Conservation (phyloP, 805 yeast species). For the Candida namnaoensis region DNA sequence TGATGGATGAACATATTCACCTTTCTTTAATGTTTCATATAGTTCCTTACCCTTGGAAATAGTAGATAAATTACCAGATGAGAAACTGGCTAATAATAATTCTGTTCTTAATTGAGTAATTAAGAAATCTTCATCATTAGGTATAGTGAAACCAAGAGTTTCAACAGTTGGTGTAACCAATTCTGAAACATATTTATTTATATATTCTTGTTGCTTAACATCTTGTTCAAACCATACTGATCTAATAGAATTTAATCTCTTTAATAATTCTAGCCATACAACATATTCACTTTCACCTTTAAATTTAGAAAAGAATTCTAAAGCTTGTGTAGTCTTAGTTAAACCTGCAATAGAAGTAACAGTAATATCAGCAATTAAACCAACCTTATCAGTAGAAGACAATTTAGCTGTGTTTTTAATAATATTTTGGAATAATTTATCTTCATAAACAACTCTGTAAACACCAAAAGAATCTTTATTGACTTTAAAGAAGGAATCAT, state of each 20-base stretch:
- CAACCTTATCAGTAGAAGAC: constrained; percentile 66
- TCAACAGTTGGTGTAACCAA: constrained; percentile 46
- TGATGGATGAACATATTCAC: constrained; percentile 59
- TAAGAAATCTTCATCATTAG: constrained; percentile 42
- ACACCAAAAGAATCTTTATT: constrained; percentile 71
- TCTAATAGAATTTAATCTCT: constrained; percentile 34
- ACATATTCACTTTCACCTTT: constrained; percentile 49
- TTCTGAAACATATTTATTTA: constrained; percentile 41
- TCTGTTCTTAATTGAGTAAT: constrained; percentile 58
- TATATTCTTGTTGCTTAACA: constrained; percentile 31
- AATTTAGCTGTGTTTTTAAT: constrained; percentile 48
- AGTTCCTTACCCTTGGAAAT: constrained; percentile 33
- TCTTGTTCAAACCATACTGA: constrained; percentile 48
- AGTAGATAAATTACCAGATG: constrained; percentile 38
- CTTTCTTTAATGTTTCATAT: constrained; percentile 43
- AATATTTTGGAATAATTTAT: constrained; percentile 52
- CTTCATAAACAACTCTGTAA: constrained; percentile 62
- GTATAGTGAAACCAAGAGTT: constrained; percentile 54
- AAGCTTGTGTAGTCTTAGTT: constrained; percentile 49
- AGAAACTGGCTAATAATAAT: constrained; percentile 50
- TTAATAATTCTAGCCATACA: constrained; percentile 54
- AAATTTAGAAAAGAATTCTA: constrained; percentile 50
- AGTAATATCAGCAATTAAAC: constrained; percentile 65
- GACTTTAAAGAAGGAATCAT: constrained; percentile 46
- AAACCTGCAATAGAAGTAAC: constrained; percentile 64